A percentile compares a stretch with the other conserved stretches of the same genome.
Conservation (phyloP, 1,284 basidiomycete genomes). For the Wallemia ichthyophaga region DNA sequence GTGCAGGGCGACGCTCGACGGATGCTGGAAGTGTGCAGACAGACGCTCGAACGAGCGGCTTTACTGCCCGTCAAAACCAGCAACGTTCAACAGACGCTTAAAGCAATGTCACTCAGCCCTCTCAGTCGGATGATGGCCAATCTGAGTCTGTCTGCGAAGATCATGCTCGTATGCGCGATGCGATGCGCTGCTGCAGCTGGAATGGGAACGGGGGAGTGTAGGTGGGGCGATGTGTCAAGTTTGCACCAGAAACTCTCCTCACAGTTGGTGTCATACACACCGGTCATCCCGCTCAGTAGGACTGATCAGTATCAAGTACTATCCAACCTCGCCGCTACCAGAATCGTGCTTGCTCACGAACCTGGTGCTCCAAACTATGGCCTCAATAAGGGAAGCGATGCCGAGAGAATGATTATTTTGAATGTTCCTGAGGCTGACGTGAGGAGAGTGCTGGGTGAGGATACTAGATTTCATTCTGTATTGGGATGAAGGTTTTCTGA, state of each 20-base stretch:
- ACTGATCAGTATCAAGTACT: neutral
- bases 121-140: constrained; percentile 49
- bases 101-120: constrained; percentile 69
- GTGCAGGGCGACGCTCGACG: constrained; percentile 84
- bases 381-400: neutral
- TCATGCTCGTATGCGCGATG: constrained; percentile 63
- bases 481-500: neutral
- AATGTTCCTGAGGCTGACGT: neutral
- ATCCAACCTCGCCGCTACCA: neutral
- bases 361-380: neutral
- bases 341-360: constrained; percentile 1
- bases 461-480: neutral
- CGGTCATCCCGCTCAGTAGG: constrained; percentile 6
- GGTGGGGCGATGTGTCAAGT: constrained; percentile 35
- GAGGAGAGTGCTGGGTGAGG: neutral
- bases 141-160: constrained; percentile 54
- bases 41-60: constrained; percentile 46
- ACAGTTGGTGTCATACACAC: constrained; percentile 7
- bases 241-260: constrained; percentile 6
- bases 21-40: constrained; percentile 72
- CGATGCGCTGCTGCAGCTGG: constrained; percentile 58
- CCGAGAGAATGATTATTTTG: neutral
- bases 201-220: constrained; percentile 37
- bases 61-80: constrained; percentile 27
- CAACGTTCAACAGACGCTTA: constrained; percentile 54